These are phyloP conservation scores for Sporothrix humicola DNA, from an alignment of 2,329 filamentous ascomycete species.

Conservation along the genomic window DNA sequence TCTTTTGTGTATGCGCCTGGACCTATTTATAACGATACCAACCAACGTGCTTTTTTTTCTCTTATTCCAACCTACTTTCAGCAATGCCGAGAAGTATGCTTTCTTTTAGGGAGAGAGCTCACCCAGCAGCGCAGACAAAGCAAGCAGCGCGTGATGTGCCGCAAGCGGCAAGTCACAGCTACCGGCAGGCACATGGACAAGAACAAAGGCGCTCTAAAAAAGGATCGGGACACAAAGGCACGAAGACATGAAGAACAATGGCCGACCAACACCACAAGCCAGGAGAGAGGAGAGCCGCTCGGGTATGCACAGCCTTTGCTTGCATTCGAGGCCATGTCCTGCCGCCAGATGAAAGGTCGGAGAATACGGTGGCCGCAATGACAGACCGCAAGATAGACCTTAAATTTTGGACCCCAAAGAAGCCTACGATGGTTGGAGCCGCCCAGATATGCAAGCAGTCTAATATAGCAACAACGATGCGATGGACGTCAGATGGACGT, in stretches of 20 bases:
- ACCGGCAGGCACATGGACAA: neutral
- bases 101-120: neutral
- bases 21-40: slow-evolving; percentile 29
- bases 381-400: neutral
- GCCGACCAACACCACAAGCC: neutral
- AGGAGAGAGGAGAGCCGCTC: neutral
- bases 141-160: neutral
- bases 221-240: neutral
- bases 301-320: slow-evolving; percentile 1
- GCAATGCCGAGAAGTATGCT: neutral
- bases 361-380: neutral
- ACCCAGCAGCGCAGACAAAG: neutral
- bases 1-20: slow-evolving; percentile 15
- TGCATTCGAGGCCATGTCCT: slow-evolving; percentile 1
- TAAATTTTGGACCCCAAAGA: neutral
- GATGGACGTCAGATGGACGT: neutral
- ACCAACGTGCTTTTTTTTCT: slow-evolving; percentile 21
- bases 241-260: neutral
- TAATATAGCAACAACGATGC: slow-evolving; percentile 4
- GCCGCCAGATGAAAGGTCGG: neutral
- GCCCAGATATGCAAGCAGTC: neutral
- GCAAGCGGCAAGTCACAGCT: neutral
- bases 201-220: too few species aligned
- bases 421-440: neutral
- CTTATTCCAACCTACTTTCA: neutral